Conservation (phyloP, 345 rosid genomes). For the Eucalyptus urophylla region DNA sequence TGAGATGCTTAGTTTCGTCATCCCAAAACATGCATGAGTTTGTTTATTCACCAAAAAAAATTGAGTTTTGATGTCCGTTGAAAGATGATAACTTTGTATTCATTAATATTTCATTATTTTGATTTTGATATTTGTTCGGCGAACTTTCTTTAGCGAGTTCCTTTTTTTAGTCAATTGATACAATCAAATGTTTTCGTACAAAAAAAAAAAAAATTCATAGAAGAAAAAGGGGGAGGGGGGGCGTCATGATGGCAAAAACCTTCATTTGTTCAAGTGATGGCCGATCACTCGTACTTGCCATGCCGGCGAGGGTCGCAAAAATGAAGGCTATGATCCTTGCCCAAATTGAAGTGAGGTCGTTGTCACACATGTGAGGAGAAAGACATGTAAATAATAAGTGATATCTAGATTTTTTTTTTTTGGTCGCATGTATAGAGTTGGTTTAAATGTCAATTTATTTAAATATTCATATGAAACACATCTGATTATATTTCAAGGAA, state of each 20-base stretch:
- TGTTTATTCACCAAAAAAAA: neutral
- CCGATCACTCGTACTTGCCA: neutral
- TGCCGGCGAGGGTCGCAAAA: neutral
- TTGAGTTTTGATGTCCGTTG: neutral
- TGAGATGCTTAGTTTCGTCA: neutral
- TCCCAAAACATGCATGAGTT: neutral
- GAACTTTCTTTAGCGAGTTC: neutral
- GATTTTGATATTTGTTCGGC: neutral
- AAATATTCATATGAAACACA: neutral
- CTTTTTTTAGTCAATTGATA: neutral
- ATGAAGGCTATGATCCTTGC: neutral
- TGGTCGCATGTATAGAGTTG: neutral
- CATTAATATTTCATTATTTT: neutral
- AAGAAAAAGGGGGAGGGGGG: neutral
- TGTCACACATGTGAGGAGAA: neutral
- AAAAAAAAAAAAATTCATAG: neutral
- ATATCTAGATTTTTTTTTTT: neutral
- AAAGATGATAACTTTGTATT: neutral
- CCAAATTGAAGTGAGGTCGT: neutral
- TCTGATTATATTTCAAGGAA: neutral
- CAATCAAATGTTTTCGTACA: neutral
- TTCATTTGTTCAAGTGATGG: neutral
- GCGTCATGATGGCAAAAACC: neutral
- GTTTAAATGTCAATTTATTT: neutral
- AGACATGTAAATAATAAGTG: neutral